A percentile compares a stretch with the other conserved stretches of the same genome.
Conservation (phyloP, 2,329 filamentous ascomycete species). For the Colletotrichum higginsianum region DNA sequence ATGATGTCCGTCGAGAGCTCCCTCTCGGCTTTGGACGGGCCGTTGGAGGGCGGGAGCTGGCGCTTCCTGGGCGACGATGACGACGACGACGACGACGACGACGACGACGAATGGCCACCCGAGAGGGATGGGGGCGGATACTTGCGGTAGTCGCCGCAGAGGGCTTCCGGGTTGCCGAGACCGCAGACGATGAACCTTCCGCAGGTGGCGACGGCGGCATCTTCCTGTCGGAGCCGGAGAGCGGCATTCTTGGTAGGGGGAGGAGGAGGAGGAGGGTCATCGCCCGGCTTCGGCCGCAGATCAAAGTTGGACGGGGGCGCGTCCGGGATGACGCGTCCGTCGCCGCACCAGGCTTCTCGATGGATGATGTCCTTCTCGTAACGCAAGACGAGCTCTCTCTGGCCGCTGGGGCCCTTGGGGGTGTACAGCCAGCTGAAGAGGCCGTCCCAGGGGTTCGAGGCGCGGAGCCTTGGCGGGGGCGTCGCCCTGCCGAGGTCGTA, state of each 20-base stretch:
- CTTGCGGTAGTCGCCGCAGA: constrained; percentile 5
- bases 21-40: constrained; percentile 17
- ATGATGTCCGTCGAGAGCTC: constrained; percentile 18
- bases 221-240: background rate
- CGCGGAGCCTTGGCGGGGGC: constrained; percentile 8
- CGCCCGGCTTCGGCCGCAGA: background rate
- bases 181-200: background rate
- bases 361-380: constrained; percentile 49
- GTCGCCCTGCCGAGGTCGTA: constrained; percentile 1
- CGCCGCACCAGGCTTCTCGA: constrained; percentile 36
- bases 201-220: background rate
- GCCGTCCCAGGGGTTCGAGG: constrained; percentile 27
- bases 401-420: constrained; percentile 16
- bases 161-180: background rate
- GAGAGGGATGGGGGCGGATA: background rate
- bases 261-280: too few relatives aligned
- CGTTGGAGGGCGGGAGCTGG: background rate
- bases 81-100: too few relatives aligned
- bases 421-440: constrained; percentile 39
- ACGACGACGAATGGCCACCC: too few relatives aligned
- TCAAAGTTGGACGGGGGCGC: constrained; percentile 9
- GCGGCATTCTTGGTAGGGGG: background rate
- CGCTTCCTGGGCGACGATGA: background rate
- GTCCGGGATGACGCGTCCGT: background rate
- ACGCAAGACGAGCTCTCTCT: constrained; percentile 33